Conservation (phyloP, 805 yeast genomes). For the Zygosaccharomyces rouxii region DNA sequence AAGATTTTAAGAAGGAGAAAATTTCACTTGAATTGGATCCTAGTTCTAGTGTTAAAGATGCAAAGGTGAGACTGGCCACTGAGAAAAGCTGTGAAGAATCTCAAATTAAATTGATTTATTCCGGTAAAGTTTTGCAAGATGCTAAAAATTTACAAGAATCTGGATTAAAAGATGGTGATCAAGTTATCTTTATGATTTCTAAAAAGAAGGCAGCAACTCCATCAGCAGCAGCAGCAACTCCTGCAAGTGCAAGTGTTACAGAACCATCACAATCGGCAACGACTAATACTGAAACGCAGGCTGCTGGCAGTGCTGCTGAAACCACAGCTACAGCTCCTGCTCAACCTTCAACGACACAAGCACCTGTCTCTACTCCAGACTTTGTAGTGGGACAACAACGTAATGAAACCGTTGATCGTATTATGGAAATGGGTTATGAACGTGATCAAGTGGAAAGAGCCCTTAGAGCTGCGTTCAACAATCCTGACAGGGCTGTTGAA, state of each 20-base stretch:
- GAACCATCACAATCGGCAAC: conserved; percentile 28
- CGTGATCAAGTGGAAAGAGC: conserved; percentile 86
- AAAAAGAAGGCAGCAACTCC: conserved; percentile 40
- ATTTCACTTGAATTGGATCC: conserved; percentile 74
- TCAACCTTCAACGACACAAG: conserved; percentile 23
- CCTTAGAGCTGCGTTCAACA: conserved; percentile 89
- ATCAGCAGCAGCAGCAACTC: not conserved
- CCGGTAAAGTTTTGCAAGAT: conserved; percentile 87
- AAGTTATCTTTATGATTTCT: conserved; percentile 87
- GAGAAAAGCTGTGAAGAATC: conserved; percentile 63
- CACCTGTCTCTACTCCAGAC: conserved; percentile 41
- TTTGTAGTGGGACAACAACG: conserved; percentile 76
- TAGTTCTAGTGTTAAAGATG: conserved; percentile 59
- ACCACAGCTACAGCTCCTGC: conserved; percentile 16
- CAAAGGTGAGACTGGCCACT: conserved; percentile 68
- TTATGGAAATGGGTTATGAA: conserved; percentile 95
- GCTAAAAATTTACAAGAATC: conserved; percentile 66
- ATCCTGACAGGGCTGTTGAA: conserved; percentile 98
- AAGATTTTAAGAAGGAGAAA: conserved; percentile 90
- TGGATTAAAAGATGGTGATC: conserved; percentile 78
- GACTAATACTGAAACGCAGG: conserved; percentile 5
- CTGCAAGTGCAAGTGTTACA: conserved; percentile 17
- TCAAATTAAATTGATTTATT: conserved; percentile 84
- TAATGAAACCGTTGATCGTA: conserved; percentile 71
- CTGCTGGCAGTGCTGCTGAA: conserved; percentile 19